A percentile compares a stretch with the other conserved stretches of the same genome.
These are phyloP conservation scores for Syzygium oleosum DNA, from an alignment of 345 rosid genomes.

Conservation along the genomic window DNA sequence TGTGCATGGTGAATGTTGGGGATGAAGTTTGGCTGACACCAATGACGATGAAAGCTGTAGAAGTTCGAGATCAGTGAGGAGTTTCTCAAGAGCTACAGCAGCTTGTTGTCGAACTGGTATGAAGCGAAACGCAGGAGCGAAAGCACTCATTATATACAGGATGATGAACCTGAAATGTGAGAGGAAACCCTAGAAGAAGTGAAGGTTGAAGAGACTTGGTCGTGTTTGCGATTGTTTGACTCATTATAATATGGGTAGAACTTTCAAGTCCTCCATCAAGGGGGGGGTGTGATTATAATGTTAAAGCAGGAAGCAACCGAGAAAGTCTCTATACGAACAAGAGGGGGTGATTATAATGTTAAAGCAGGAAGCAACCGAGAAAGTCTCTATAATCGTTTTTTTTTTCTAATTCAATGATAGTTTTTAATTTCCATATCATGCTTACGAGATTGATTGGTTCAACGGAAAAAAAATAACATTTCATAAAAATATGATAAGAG, in stretches of 20 bases:
- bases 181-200: not conserved
- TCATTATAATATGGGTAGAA: not conserved
- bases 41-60: not conserved
- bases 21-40: not conserved
- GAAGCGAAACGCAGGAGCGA: not conserved
- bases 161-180: not conserved
- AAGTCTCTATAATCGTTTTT: not conserved
- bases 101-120: not conserved
- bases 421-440: not conserved
- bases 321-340: not conserved
- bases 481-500: not conserved
- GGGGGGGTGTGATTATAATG: not conserved
- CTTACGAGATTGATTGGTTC: not conserved
- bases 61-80: not conserved
- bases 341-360: not conserved
- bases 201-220: not conserved
- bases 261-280: not conserved
- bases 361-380: not conserved
- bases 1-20: not conserved
- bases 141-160: not conserved
- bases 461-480: not conserved
- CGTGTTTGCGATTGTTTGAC: not conserved
- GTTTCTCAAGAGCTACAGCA: not conserved
- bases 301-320: not conserved
- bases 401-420: not conserved